Evolutionary conservation across 805 yeast species (phyloP).

Genomic region (Yarrowia yakushimensis): DNA sequence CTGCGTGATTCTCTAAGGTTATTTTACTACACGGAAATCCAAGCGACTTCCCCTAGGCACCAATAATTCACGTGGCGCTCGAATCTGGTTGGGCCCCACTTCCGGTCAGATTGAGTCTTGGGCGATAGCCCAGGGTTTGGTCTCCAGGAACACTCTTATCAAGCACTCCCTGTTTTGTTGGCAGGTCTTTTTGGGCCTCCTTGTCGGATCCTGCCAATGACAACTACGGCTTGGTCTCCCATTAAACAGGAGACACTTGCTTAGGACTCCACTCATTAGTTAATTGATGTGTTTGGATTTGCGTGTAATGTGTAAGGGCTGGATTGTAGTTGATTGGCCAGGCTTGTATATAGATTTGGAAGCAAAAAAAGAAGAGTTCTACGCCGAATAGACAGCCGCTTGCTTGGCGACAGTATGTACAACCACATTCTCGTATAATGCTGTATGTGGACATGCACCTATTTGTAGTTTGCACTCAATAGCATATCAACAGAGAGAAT

Average conservation of each 20-base stretch:
- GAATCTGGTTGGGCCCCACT: background rate
- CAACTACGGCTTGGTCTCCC: background rate
- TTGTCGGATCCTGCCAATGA: background rate
- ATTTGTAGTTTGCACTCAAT: no score
- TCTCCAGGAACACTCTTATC: background rate
- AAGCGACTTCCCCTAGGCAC: no score
- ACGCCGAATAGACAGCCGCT: background rate
- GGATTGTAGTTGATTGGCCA: background rate
- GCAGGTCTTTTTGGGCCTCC: background rate
- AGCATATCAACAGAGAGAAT: background rate
- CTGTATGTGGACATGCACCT: background rate
- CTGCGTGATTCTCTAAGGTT: constrained; percentile 45
- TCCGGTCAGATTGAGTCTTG: background rate
- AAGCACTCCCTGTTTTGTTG: constrained; percentile 8
- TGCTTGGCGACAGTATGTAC: background rate
- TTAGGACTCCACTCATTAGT: constrained; percentile 24
- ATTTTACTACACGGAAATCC: background rate
- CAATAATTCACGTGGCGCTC: background rate
- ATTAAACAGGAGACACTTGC: background rate
- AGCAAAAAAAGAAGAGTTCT: no score
- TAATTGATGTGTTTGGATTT: constrained; percentile 13
- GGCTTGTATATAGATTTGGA: background rate
- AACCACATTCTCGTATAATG: background rate
- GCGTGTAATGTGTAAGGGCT: background rate
- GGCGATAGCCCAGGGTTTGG: background rate